These are phyloP conservation scores for Micromonas pusilla DNA, from an alignment of 139 green algal genomes.

Conservation along the genomic window DNA sequence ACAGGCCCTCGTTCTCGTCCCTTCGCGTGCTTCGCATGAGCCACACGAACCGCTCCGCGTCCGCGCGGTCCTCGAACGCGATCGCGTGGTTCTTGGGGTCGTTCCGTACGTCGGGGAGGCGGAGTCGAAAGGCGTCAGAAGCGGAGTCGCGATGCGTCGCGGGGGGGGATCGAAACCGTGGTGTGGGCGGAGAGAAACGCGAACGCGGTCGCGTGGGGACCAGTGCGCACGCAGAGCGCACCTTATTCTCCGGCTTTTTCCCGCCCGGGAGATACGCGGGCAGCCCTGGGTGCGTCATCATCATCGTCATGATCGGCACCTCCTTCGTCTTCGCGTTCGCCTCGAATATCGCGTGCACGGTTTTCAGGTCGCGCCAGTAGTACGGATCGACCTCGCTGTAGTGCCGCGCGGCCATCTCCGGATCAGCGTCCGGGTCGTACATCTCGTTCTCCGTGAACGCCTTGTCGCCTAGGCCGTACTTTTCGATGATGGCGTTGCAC, in stretches of 20 bases:
- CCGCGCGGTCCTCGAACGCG: neutral
- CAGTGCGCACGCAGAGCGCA: too few species aligned
- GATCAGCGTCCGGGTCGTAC: neutral
- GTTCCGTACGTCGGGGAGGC: too few species aligned
- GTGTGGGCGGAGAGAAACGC: too few species aligned
- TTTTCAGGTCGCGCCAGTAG: neutral
- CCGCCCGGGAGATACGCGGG: neutral
- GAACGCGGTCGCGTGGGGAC: too few species aligned
- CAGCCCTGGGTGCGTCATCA: neutral
- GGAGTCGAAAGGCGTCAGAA: too few species aligned
- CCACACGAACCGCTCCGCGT: conserved; percentile 9
- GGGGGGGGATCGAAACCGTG: too few species aligned
- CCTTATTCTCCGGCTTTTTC: conserved; percentile 1
- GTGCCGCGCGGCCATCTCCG: neutral
- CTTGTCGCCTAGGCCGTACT: neutral
- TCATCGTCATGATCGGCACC: conserved; percentile 8
- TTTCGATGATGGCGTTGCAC: neutral
- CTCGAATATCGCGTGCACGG: conserved; percentile 2
- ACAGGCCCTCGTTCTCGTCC: neutral
- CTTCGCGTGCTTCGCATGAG: neutral
- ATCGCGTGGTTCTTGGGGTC: too few species aligned
- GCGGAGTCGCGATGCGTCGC: too few species aligned
- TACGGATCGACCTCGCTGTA: neutral
- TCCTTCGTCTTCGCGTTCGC: neutral
- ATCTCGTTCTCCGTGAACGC: neutral